A percentile compares a stretch with the other conserved stretches of the same genome.
Evolutionary conservation across 108 stramenopile genomes (phyloP).

Genomic region (Chaetoceros tenuissimus): DNA sequence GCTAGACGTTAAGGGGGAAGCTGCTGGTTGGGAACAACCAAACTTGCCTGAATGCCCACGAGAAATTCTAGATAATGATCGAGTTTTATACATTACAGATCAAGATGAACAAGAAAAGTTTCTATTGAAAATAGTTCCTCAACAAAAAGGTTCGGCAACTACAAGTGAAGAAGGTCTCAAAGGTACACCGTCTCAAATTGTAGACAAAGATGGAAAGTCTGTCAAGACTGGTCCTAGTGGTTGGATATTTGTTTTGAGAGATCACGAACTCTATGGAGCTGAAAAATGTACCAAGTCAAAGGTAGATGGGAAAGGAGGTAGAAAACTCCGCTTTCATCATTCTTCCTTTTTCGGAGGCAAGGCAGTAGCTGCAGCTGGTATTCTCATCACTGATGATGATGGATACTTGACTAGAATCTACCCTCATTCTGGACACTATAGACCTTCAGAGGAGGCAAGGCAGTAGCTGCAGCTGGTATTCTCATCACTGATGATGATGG

Average conservation of each 20-base stretch:
- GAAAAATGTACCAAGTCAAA: constrained; percentile 68
- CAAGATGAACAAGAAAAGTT: constrained; percentile 47
- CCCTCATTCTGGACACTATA: constrained; percentile 72
- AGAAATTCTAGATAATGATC: constrained; percentile 66
- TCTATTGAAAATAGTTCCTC: constrained; percentile 39
- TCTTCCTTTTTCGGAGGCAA: constrained; percentile 86
- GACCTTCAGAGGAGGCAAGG: constrained; percentile 71
- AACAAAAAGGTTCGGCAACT: constrained; percentile 10
- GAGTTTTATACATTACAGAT: constrained; percentile 71
- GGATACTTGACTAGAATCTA: constrained; percentile 41
- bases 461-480: constrained; percentile 87
- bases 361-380: constrained; percentile 60
- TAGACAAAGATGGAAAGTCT: constrained; percentile 43
- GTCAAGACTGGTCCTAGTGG: constrained; percentile 73
- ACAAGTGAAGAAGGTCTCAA: constrained; percentile 18
- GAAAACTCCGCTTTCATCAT: constrained; percentile 87
- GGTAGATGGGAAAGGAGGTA: neutral
- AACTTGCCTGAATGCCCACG: constrained; percentile 64
- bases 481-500: constrained; percentile 78
- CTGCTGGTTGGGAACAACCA: constrained; percentile 50
- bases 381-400: constrained; percentile 41
- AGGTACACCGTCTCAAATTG: constrained; percentile 19
- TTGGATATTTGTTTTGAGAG: constrained; percentile 88
- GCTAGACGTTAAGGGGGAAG: constrained; percentile 79
- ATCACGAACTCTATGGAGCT: constrained; percentile 72